Evolutionary conservation across 306 rosid species (phyloP), one percentile per base, ranked within the genome.

Genomic region (Pueraria montana): DNA sequence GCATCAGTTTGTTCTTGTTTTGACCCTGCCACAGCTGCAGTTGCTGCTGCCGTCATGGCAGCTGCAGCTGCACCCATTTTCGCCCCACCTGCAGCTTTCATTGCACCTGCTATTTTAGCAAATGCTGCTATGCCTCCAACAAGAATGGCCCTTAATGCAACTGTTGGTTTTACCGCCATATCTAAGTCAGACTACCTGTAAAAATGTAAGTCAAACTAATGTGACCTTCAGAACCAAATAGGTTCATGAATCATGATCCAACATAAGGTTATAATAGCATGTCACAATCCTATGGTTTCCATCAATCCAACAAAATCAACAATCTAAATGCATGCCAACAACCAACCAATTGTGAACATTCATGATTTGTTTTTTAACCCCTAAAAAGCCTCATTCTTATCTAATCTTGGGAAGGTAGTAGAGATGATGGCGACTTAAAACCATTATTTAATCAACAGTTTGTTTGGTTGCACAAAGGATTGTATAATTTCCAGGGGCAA

Each of bases 51-150:
- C 1, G 97, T 90, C 92, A 91, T 85, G 42, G 94, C 96, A 27
- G 91, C 92, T 0, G 97, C 93, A 7, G 97, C 98, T 0, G 87
- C 92, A 46, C 98, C 98, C 6, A 92, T 12, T 90, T 94, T 94
- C 26, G 18, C 94, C 23, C 94, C 90, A 75, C 97, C 97, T 17
- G 97, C 98, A 18, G 98, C 98, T 83, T 94, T 94, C 94, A 90
- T 83, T 11, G 45, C 96, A 27, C 90, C 88, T 9, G 91, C 96
- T 81, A 92, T 70, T 83, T 92, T 92, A 10, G 97, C 98, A 81
- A 94, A 92, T 55, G 92, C 96, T 11, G 98, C 97, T 71, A 94
- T 76, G 65, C 98, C 97, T 83, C 98, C 96, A 38, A 92, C 96
- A 56, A 94, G 89, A 20, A 89, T 58, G 49, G 97, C 98, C 74